Base-by-base conservation (phyloP, 1,284 basidiomycete genomes). In the Austroboletus novae-zelandiae region DNA sequence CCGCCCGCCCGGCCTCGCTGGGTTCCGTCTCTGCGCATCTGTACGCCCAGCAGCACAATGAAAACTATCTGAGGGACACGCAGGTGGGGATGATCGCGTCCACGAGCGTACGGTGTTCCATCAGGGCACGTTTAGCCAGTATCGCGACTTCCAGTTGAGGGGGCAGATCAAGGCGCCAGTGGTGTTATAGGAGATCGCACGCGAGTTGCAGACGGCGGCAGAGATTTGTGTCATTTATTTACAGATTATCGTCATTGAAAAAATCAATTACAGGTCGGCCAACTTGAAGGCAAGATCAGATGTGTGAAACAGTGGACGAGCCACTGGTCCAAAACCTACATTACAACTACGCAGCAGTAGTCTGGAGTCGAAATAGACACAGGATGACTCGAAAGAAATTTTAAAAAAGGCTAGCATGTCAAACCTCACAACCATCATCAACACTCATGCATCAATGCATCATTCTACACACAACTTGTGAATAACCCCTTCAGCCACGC, bases 41-140 rank as follows among this genome's bases (percentile, higher is more conserved):
- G 5, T 48, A 60, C 6, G 25, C 47, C 18, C 15, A 41, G 30
- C 37, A 9, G n/a, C 47, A 50, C 39, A 55, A 65, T 18, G 50
- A 54, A 36, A 65, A 54, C 27, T 61, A 59, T 15, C 41, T 41
- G 23, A 31, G 18, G 18, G 64, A 59, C 17, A 45, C 45, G 7
- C 41, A 47, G 13, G 34, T 39, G 0, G 50, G 48, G 0, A 66
- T 56, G 17, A 15, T 61, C 2, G 47, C 20, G 1, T 37, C 13
- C 0, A 55, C 51, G 0, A 43, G 37, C 32, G 45, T 62, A 35
- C 44, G 53, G 52, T 64, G 0, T 52, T 62, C 9, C 42, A 42
- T 7, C 55, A 30, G 25, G 59, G 59, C n/a, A 58, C 59, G 9
- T 65, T 60, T 47, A 15, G 53, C 11, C 51, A 60, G 23, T 64